Conservation (phyloP, 768 basidiomycete species). For the Amanita pseudoporphyria region DNA sequence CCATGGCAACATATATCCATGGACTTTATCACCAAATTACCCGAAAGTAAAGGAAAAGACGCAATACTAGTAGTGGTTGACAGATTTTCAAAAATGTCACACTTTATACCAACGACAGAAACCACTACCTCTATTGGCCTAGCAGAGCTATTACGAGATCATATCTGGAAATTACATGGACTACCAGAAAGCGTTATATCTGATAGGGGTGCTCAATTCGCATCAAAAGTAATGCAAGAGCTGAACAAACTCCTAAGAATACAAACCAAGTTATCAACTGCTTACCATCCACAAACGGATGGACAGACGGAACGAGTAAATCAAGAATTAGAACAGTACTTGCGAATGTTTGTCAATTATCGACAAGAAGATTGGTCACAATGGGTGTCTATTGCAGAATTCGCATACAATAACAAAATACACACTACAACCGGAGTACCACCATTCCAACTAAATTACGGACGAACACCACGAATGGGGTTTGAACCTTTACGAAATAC, state of each 20-base stretch:
- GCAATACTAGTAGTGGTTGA: neutral
- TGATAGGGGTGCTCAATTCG: constrained; percentile 22
- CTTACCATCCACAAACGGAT: too few relatives aligned
- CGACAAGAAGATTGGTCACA: constrained; percentile 20
- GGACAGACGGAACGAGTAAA: too few relatives aligned
- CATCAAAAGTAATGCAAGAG: constrained; percentile 18
- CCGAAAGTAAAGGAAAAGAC: neutral
- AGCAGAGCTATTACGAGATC: constrained; percentile 24
- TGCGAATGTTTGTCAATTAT: constrained; percentile 16
- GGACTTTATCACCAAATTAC: neutral
- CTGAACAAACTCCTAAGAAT: too few relatives aligned
- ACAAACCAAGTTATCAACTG: too few relatives aligned
- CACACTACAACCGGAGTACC: constrained; percentile 18
- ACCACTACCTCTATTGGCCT: constrained; percentile 20
- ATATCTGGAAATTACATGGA: constrained; percentile 26
- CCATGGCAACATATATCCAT: neutral
- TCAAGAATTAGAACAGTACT: constrained; percentile 4
- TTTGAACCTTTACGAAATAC: constrained; percentile 9
- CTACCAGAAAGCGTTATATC: constrained; percentile 24
- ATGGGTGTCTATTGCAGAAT: constrained; percentile 19
- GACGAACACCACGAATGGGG: constrained; percentile 18
- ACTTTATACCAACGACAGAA: too few relatives aligned
- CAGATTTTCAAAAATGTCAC: neutral
- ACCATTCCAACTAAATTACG: constrained; percentile 23
- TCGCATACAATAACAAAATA: constrained; percentile 21